Base-by-base conservation (phyloP, 345 rosid species). In the Populus euphratica region DNA sequence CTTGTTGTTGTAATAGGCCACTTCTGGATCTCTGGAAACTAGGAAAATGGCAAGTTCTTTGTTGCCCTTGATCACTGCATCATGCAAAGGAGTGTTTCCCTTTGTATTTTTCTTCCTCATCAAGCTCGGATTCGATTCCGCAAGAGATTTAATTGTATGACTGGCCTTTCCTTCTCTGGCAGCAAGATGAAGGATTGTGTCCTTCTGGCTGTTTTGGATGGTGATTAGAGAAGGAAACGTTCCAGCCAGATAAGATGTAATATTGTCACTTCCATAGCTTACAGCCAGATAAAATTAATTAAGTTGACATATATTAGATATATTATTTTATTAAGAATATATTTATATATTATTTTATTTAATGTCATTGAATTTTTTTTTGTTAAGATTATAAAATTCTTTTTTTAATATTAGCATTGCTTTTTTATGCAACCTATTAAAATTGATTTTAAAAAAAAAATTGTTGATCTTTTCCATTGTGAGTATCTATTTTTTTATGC, bases 81-180 rank as follows among this genome's bases (percentile, higher is more conserved):
- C 73, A 0, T 70, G 73, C 73, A 70, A 44, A 47, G 73, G 56
- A 8, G 73, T 70, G 73, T 70, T 70, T 9, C 73, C 73, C 11
- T 14, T 23, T 47, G 16, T 11, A 27, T 70, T 70, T 31, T 0
- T 0, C 56, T 18, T 70, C n/a, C n/a, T 70, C 39, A 8, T 8
- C 44, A 63, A 36, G 41, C 10, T 2, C 9, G 5, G 11, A 56
- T 62, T 61, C 35, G 39, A 68, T n/a, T 0, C 18, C 54, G 0
- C 21, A 3, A 70, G 9, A 44, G 27, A 29, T 16, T 12, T 13
- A 39, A 12, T 12, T n/a, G 21, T 8, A 21, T 5, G 0, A 16
- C 16, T 36, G 2, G 3, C 17, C 8, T 16, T 35, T 59, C 23
- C 52, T 23, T 18, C 50, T n/a, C 50, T 73, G 25, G 68, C 68